Evolutionary conservation across 331 rosid genomes (phyloP).

Genomic region (Ulmus americana): DNA sequence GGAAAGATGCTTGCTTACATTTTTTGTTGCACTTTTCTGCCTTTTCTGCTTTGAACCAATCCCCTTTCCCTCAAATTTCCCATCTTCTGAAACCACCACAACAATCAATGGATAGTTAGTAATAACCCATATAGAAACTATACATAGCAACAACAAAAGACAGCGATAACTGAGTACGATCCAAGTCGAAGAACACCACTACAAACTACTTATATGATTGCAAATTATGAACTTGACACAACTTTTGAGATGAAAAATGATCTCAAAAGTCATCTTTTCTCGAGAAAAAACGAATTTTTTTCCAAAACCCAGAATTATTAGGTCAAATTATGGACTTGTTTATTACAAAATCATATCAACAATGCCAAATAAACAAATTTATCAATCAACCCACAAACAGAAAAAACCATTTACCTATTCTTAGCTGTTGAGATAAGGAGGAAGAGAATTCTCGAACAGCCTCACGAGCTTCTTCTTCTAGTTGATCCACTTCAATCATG

Average conservation of each 20-base stretch:
- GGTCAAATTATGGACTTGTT: slow-evolving; percentile 4
- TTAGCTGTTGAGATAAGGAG: slow-evolving; percentile 46
- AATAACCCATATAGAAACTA: neutral
- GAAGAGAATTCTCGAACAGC: slow-evolving; percentile 50
- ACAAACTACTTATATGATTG: neutral
- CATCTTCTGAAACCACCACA: slow-evolving; percentile 53
- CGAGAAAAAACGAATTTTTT: neutral
- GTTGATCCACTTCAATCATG: slow-evolving; percentile 37
- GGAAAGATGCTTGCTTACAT: slow-evolving; percentile 32
- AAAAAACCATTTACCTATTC: slow-evolving; percentile 35
- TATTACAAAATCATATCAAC: neutral
- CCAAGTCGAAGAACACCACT: neutral
- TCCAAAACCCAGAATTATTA: neutral
- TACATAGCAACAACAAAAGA: neutral
- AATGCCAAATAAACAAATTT: neutral
- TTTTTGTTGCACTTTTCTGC: slow-evolving; percentile 34
- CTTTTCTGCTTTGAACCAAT: slow-evolving; percentile 42
- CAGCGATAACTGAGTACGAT: neutral
- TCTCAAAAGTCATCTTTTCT: neutral
- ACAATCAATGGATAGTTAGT: neutral
- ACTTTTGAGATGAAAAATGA: neutral
- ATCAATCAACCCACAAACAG: neutral
- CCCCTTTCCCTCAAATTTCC: slow-evolving; percentile 32
- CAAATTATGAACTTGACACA: neutral
- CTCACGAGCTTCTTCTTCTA: slow-evolving; percentile 70